Conservation (phyloP, 257 asterid genomes). For the Misopates orontium region DNA sequence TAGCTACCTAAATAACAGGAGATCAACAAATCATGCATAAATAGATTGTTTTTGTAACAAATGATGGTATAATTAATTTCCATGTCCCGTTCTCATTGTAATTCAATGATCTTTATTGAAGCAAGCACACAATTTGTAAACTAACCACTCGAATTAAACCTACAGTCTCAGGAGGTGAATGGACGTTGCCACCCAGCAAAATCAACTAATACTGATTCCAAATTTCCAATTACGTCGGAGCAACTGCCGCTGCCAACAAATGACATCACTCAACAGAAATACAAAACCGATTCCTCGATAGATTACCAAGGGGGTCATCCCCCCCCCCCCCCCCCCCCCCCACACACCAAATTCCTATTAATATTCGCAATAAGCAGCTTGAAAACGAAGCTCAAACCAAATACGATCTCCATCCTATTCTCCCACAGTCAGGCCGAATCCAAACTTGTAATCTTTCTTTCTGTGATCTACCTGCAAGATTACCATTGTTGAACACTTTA, state of each 20-base stretch:
- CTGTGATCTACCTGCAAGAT: constrained; percentile 70
- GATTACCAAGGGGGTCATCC: constrained; percentile 7
- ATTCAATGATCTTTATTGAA: no score
- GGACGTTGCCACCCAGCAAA: constrained; percentile 30
- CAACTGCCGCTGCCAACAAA: constrained; percentile 30
- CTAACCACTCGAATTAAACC: neutral
- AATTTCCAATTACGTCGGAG: constrained; percentile 18
- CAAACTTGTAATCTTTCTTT: constrained; percentile 86
- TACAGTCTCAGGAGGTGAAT: constrained; percentile 16
- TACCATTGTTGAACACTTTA: constrained; percentile 16
- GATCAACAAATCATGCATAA: no score
- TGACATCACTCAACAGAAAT: constrained; percentile 23
- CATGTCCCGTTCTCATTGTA: no score
- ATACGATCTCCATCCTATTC: constrained; percentile 39
- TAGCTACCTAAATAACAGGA: no score
- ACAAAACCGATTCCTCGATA: constrained; percentile 34
- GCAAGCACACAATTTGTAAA: no score
- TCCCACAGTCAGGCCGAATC: constrained; percentile 81
- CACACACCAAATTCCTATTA: neutral
- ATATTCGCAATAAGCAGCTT: constrained; percentile 19
- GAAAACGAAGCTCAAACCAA: constrained; percentile 11
- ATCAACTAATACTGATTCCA: constrained; percentile 28
- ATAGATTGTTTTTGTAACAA: no score
- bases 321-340: neutral
- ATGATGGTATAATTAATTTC: no score